These are phyloP conservation scores for Lentinula sp. DNA, from an alignment of 768 basidiomycete genomes.

Conservation along the genomic window DNA sequence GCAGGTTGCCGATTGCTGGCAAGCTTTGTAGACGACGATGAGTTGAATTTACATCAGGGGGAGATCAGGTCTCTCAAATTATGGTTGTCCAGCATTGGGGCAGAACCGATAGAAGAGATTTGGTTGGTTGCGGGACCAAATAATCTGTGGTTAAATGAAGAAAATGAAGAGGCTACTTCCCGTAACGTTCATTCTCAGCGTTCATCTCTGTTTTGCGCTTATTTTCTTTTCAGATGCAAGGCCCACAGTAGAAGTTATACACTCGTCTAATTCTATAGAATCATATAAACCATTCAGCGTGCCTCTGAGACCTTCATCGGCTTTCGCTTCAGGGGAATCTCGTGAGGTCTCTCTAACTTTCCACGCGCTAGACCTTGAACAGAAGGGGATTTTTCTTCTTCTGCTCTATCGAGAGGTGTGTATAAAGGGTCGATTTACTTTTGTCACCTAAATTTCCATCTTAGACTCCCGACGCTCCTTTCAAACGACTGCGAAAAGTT, in stretches of 20 bases:
- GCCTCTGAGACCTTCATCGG: constrained; percentile 22
- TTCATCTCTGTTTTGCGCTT: neutral
- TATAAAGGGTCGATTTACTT: constrained; percentile 8
- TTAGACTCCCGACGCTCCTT: constrained; percentile 43
- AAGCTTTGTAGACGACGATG: constrained; percentile 48
- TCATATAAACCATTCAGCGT: constrained; percentile 41
- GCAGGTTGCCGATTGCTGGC: constrained; percentile 59
- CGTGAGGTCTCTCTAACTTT: constrained; percentile 46
- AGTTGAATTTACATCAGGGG: constrained; percentile 56
- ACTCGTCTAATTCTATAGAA: constrained; percentile 47
- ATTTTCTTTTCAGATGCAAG: constrained; percentile 4
- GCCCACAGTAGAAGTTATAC: constrained; percentile 30
- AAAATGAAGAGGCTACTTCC: constrained; percentile 16
- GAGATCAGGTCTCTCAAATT: constrained; percentile 53
- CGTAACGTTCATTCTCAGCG: neutral
- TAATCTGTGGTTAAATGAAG: constrained; percentile 47
- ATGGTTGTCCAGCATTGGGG: constrained; percentile 64
- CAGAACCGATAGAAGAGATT: constrained; percentile 53
- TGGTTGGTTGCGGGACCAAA: constrained; percentile 60
- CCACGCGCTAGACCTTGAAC: constrained; percentile 43
- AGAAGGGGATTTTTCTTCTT: constrained; percentile 50
- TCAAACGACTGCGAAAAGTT: constrained; percentile 50
- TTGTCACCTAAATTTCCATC: neutral
- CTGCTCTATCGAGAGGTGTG: constrained; percentile 64
- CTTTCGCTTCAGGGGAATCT: constrained; percentile 42